Percentiles rank a stretch among this genome's conserved stretches.
These are phyloP conservation scores for Umbilicus rupestris DNA, from an alignment of 164 flowering plant species.

Conservation along the genomic window DNA sequence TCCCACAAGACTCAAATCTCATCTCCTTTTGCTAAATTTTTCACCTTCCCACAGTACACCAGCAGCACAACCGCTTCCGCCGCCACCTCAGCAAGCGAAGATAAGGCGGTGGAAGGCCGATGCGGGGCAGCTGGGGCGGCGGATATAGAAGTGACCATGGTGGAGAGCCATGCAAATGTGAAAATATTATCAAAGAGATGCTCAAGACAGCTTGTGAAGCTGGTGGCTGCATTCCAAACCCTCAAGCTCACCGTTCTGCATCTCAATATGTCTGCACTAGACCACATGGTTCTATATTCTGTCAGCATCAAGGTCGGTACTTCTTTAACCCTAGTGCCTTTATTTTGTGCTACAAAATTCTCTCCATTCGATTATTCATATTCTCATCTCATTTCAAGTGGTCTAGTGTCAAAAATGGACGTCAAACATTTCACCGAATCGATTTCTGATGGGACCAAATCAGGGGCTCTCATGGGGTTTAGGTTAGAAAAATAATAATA, in stretches of 20 bases:
- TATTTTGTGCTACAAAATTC: background rate
- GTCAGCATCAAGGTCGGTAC: constrained; percentile 61
- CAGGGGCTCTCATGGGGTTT: too few species aligned
- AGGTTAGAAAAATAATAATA: too few species aligned
- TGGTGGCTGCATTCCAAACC: constrained; percentile 52
- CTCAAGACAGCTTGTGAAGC: constrained; percentile 56
- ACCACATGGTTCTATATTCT: constrained; percentile 55
- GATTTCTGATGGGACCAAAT: too few species aligned
- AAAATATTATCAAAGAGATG: constrained; percentile 25
- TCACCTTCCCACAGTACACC: constrained; percentile 45
- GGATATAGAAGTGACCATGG: constrained; percentile 47
- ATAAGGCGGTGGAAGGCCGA: background rate
- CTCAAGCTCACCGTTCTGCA: constrained; percentile 58
- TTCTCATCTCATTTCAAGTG: background rate
- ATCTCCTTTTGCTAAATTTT: constrained; percentile 27
- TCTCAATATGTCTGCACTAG: constrained; percentile 60
- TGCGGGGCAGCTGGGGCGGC: background rate
- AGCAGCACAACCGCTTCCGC: constrained; percentile 18
- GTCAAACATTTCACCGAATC: too few species aligned
- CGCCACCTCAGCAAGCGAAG: background rate
- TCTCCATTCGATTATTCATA: background rate
- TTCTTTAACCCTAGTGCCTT: background rate
- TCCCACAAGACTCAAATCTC: background rate
- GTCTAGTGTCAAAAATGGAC: too few species aligned
- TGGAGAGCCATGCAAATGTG: constrained; percentile 46